These are phyloP conservation scores for Oryza rufipogon DNA, from an alignment of 176 grass and related monocot genomes.

Conservation along the genomic window DNA sequence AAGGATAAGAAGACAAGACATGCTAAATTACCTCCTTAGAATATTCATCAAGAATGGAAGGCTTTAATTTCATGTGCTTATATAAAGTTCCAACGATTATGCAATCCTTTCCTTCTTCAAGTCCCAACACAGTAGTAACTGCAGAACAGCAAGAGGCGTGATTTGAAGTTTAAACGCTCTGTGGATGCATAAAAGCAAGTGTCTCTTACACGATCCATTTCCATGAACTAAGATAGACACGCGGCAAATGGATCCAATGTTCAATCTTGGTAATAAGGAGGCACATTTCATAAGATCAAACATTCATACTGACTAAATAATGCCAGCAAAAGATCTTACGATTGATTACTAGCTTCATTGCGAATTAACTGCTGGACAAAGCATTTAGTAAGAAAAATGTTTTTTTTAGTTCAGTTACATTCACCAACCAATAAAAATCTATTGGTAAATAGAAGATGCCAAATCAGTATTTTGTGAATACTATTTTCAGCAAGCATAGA, in stretches of 20 bases:
- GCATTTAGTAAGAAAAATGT: neutral
- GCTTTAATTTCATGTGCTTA: slow-evolving; percentile 98
- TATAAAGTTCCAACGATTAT: slow-evolving; percentile 92
- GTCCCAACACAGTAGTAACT: slow-evolving; percentile 91
- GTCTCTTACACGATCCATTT: neutral
- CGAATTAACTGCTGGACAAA: neutral
- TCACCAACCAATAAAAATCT: neutral
- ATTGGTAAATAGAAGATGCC: no score
- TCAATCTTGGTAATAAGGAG: neutral
- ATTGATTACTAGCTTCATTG: neutral
- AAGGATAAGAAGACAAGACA: neutral
- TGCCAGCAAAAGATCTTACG: neutral
- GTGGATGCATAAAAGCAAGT: neutral
- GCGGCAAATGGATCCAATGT: neutral
- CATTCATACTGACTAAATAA: neutral
- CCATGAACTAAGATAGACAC: neutral
- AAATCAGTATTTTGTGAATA: neutral
- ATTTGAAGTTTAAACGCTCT: neutral
- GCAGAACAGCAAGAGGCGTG: slow-evolving; percentile 14
- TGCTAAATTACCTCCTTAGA: slow-evolving; percentile 83
- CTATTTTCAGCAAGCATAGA: neutral
- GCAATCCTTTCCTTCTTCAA: slow-evolving; percentile 93
- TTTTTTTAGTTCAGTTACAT: neutral
- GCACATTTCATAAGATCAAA: neutral
- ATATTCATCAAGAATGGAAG: slow-evolving; percentile 94